phyloP scores from a whole-genome alignment of 306 rosid species.

The Rosa lucieae region DNA sequence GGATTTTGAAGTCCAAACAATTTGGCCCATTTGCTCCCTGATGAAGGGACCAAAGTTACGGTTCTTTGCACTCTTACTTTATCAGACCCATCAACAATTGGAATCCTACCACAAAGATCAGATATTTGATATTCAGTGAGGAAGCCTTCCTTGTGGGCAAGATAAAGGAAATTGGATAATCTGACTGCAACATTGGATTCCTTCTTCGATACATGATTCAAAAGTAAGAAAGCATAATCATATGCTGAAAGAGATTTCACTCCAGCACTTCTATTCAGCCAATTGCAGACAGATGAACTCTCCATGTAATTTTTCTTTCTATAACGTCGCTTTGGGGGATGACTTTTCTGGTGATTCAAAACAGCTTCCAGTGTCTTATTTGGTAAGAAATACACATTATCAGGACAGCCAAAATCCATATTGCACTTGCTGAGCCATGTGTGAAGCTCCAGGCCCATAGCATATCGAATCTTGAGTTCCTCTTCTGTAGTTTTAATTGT shows the following conservation, averaged over 20 bases:
- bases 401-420: constrained; percentile 18
- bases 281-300: neutral
- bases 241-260: neutral
- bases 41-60: constrained; percentile 16
- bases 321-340: too few species aligned
- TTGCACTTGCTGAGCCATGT: constrained; percentile 25
- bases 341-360: neutral
- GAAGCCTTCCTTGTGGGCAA: neutral
- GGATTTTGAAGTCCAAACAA: constrained; percentile 25
- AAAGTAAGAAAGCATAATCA: neutral
- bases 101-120: neutral
- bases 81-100: constrained; percentile 16
- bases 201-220: neutral
- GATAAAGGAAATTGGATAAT: constrained; percentile 15
- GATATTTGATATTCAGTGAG: neutral
- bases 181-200: neutral
- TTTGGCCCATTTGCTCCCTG: constrained; percentile 20
- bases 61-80: constrained; percentile 11
- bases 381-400: constrained; percentile 5
- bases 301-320: neutral
- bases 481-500: neutral
- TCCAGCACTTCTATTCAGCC: neutral
- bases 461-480: neutral
- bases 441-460: constrained; percentile 3
- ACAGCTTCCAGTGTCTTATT: constrained; percentile 2